Evolutionary conservation across 495 filamentous ascomycete genomes (phyloP).

Genomic region (Ramalina intermedia): DNA sequence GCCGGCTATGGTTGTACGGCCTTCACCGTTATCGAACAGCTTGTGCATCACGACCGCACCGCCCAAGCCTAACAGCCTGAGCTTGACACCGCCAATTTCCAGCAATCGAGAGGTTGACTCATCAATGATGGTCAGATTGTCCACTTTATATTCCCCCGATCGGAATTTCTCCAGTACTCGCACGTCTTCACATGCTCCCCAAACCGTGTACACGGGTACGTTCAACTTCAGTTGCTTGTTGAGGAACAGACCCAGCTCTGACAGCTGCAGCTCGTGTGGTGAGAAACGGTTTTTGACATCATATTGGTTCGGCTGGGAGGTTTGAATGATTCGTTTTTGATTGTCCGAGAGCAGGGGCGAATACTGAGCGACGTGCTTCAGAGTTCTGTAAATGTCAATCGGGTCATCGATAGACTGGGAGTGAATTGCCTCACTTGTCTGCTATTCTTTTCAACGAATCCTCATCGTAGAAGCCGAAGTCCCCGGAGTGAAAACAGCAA

Average conservation of each 20-base stretch:
- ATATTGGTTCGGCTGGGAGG: constrained; percentile 40
- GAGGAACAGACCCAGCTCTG: constrained; percentile 85
- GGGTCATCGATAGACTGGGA: constrained; percentile 6
- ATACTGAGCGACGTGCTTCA: constrained; percentile 97
- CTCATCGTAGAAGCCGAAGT: constrained; percentile 98
- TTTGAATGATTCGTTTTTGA: constrained; percentile 73
- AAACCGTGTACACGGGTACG: constrained; percentile 95
- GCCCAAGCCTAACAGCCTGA: constrained; percentile 84
- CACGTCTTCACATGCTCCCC: constrained; percentile 98
- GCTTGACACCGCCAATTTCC: constrained; percentile 90
- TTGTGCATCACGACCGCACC: constrained; percentile 99
- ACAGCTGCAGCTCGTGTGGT: constrained; percentile 75
- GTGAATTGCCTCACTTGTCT: constrained; percentile 64
- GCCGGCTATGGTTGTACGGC: constrained; percentile 92
- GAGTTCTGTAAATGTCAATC: constrained; percentile 48
- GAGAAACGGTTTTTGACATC: constrained; percentile 68
- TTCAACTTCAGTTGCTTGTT: constrained; percentile 77
- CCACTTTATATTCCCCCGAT: constrained; percentile 94
- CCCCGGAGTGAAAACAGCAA: no score
- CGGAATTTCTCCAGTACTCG: constrained; percentile 95
- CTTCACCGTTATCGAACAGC: constrained; percentile 97
- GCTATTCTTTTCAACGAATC: constrained; percentile 92
- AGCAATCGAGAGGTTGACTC: constrained; percentile 90
- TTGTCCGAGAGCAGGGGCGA: constrained; percentile 82
- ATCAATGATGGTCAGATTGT: constrained; percentile 95